Conservation (phyloP, 768 basidiomycete species). For the Leccinum imitatum region DNA sequence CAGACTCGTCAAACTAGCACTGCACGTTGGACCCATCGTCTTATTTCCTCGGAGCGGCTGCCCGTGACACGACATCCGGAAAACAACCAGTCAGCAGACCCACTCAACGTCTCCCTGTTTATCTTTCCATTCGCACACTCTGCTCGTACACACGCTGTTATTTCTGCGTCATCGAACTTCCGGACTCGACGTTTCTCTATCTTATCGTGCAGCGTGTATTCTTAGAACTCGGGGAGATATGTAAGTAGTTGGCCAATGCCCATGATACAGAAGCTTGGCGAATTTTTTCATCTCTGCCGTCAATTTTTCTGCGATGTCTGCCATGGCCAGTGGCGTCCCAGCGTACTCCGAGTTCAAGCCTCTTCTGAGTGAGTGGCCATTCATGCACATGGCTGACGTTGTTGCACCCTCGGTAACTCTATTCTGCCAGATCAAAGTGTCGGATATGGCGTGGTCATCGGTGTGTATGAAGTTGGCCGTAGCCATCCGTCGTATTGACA, state of each 20-base stretch:
- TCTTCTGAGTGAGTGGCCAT: conserved; percentile 32
- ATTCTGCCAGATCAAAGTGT: conserved; percentile 41
- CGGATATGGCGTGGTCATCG: conserved; percentile 50
- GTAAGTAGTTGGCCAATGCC: not conserved
- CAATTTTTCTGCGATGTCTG: conserved; percentile 13
- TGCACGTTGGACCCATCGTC: not conserved
- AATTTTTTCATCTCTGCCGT: not conserved
- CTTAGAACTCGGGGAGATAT: conserved; percentile 2
- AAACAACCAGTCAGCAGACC: not conserved
- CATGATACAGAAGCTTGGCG: not conserved
- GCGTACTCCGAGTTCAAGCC: conserved; percentile 40
- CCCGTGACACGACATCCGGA: not conserved
- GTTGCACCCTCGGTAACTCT: not conserved
- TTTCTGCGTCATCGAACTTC: not conserved
- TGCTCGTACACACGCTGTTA: not conserved
- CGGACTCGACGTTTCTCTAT: not conserved
- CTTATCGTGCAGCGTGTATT: conserved; percentile 9
- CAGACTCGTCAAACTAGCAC: not conserved
- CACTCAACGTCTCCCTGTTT: not conserved
- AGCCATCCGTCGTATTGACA: not conserved
- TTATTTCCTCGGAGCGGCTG: not conserved
- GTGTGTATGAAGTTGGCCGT: conserved; percentile 24
- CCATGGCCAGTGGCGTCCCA: not conserved
- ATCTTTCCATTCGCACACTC: conserved; percentile 5
- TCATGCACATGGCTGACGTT: not conserved